Evolutionary conservation across 805 yeast species (phyloP).

Genomic region (Yamadazyma endophytica): DNA sequence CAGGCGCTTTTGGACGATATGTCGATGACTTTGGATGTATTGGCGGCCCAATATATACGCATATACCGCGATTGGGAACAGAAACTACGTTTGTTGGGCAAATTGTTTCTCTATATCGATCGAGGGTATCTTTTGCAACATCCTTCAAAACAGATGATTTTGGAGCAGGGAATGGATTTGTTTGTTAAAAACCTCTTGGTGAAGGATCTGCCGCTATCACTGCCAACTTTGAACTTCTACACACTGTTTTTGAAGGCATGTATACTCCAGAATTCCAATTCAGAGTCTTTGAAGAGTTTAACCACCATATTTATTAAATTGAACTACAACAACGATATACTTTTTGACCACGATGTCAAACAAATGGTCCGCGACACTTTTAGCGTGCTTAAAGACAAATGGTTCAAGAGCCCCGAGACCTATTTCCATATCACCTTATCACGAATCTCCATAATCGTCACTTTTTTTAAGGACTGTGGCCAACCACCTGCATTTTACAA

Average conservation of each 20-base stretch:
- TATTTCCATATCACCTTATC: slow-evolving; percentile 13
- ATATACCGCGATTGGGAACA: slow-evolving; percentile 20
- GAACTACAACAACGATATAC: slow-evolving; percentile 13
- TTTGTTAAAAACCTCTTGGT: slow-evolving; percentile 14
- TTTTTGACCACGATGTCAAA: slow-evolving; percentile 11
- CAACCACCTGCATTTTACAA: slow-evolving; percentile 14
- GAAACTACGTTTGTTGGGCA: slow-evolving; percentile 19
- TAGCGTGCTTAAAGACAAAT: slow-evolving; percentile 10
- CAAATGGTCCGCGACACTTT: slow-evolving; percentile 14
- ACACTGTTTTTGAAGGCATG: no score
- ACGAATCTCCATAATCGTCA: slow-evolving; percentile 14
- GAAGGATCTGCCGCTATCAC: no score
- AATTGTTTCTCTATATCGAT: slow-evolving; percentile 33
- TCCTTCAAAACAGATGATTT: slow-evolving; percentile 22
- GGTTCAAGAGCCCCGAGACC: slow-evolving; percentile 13
- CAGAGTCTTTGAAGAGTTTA: slow-evolving; percentile 8
- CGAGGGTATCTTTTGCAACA: slow-evolving; percentile 30
- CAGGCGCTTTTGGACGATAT: slow-evolving; percentile 4
- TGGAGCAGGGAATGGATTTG: slow-evolving; percentile 19
- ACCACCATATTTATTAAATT: slow-evolving; percentile 18
- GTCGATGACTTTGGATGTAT: slow-evolving; percentile 1
- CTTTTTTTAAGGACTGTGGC: slow-evolving; percentile 18
- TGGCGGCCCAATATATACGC: slow-evolving; percentile 10
- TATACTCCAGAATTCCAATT: no score
- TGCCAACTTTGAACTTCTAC: no score